phyloP scores from a whole-genome alignment of 805 yeast species.

The Helenozyma rhizophorensis region DNA sequence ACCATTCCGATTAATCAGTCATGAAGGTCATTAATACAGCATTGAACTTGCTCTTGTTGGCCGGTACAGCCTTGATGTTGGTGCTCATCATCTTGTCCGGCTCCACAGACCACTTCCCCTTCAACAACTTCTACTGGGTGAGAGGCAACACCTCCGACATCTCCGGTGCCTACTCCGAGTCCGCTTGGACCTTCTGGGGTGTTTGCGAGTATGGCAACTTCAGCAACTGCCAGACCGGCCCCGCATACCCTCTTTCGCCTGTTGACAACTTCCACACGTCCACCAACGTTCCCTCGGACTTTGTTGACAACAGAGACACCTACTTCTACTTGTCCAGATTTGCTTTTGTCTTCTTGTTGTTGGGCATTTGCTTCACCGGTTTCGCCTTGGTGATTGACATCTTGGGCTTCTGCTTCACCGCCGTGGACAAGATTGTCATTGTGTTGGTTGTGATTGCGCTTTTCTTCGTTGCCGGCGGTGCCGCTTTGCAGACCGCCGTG shows the following conservation, averaged over 20 bases:
- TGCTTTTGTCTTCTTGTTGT: conserved; percentile 57
- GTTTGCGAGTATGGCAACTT: conserved; percentile 59
- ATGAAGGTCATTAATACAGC: conserved; percentile 33
- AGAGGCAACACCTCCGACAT: conserved; percentile 65
- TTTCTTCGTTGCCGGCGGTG: conserved; percentile 56
- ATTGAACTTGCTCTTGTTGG: conserved; percentile 35
- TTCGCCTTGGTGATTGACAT: conserved; percentile 54
- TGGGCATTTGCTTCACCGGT: conserved; percentile 59
- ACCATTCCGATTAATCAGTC: conserved; percentile 1
- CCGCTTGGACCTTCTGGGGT: conserved; percentile 85
- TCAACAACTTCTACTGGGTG: conserved; percentile 70
- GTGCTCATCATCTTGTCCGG: conserved; percentile 40
- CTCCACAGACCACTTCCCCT: conserved; percentile 16
- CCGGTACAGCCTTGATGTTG: conserved; percentile 45
- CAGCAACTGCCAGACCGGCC: conserved; percentile 45
- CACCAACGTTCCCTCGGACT: conserved; percentile 49
- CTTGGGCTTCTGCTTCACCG: conserved; percentile 51
- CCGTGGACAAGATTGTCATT: conserved; percentile 52
- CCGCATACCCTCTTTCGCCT: conserved; percentile 89
- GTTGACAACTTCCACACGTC: conserved; percentile 60
- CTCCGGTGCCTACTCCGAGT: conserved; percentile 41
- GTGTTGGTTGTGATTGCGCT: conserved; percentile 49
- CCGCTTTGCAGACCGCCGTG: conserved; percentile 71
- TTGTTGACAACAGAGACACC: conserved; percentile 49
- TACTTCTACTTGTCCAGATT: conserved; percentile 65